These are phyloP conservation scores for Russula compacta DNA, from an alignment of 768 basidiomycete species.

Conservation along the genomic window DNA sequence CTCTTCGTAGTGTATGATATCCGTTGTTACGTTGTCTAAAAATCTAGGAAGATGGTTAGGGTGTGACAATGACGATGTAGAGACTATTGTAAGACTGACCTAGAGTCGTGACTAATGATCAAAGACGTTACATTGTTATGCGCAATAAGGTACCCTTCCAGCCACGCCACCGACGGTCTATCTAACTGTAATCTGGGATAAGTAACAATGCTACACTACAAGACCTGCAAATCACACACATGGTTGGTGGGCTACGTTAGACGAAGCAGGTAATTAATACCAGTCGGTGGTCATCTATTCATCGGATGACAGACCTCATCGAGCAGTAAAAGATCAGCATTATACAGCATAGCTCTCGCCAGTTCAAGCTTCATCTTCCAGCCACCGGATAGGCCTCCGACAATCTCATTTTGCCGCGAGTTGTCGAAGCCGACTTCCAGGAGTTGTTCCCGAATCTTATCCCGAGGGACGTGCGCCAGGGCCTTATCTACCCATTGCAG, in stretches of 20 bases:
- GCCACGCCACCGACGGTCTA: conserved; percentile 79
- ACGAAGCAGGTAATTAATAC: conserved; percentile 29
- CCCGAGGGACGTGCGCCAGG: conserved; percentile 49
- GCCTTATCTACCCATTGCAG: conserved; percentile 46
- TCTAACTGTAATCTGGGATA: conserved; percentile 45
- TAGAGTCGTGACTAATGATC: conserved; percentile 94
- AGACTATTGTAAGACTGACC: conserved; percentile 39
- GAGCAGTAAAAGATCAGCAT: conserved; percentile 76
- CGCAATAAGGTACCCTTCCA: conserved; percentile 77
- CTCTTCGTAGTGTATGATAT: conserved; percentile 93
- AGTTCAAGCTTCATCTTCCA: conserved; percentile 99
- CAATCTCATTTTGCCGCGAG: conserved; percentile 69
- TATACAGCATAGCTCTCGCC: conserved; percentile 93
- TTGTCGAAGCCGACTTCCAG: conserved; percentile 88
- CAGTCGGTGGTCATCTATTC: conserved; percentile 2
- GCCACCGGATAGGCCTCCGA: conserved; percentile 88
- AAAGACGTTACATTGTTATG: conserved; percentile 83
- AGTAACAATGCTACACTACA: conserved; percentile 14
- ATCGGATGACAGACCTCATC: conserved; percentile 51
- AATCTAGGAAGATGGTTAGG: conserved; percentile 43
- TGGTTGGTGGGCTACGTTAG: conserved; percentile 92
- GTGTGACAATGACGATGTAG: background rate
- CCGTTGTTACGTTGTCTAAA: conserved; percentile 90
- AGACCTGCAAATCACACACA: conserved; percentile 38
- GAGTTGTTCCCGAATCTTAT: conserved; percentile 72